Base-by-base conservation (phyloP, 495 filamentous ascomycete genomes). In the Penicillium pulvis region DNA sequence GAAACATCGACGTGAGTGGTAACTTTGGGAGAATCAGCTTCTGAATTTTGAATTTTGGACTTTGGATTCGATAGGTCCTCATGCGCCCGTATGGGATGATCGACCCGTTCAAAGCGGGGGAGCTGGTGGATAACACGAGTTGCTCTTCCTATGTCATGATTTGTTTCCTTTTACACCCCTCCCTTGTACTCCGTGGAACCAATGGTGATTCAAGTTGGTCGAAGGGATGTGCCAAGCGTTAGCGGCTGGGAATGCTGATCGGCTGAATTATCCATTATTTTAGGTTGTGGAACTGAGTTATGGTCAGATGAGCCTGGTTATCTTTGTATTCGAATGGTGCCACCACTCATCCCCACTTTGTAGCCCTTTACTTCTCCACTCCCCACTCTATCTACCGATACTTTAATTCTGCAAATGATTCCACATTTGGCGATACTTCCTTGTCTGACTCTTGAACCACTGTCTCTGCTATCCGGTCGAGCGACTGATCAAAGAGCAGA, bases 401-500 rank as follows among this genome's bases (percentile, higher is more conserved):
- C 39, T 41, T 41, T 41, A 41, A n/a, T 41, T 41, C 39, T 41
- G 20, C 16, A 28, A 28, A 28, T 28, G 28, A 28, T 28, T n/a
- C 39, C 4, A 17, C 10, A 14, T 14, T 46, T 8, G 19, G 11
- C 43, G 16, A 17, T 20, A 5, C 42, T 19, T 4, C 19, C 42
- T 47, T 47, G 7, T 24, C 20, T 11, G 11, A 16, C 45, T n/a
- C n/a, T n/a, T 47, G 19, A 11, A 47, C 9, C 12, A 6, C 45
- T 17, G 2, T 12, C 2, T 76, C 74, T 48, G 80, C 60, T 1
- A 67, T 68, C 7, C 79, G 20, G 20, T 23, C 14, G 5, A 16
- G 60, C 4, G 79, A 75, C 2, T 78, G 63, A 0, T 77, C 82
- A 67, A 85, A 83, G 33, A 84, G 62, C 17, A 81, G 49, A 71